A percentile compares a stretch with the other conserved stretches of the same genome.
Conservation (phyloP, 208 protist species). For the Sergeia podlipaevii region DNA sequence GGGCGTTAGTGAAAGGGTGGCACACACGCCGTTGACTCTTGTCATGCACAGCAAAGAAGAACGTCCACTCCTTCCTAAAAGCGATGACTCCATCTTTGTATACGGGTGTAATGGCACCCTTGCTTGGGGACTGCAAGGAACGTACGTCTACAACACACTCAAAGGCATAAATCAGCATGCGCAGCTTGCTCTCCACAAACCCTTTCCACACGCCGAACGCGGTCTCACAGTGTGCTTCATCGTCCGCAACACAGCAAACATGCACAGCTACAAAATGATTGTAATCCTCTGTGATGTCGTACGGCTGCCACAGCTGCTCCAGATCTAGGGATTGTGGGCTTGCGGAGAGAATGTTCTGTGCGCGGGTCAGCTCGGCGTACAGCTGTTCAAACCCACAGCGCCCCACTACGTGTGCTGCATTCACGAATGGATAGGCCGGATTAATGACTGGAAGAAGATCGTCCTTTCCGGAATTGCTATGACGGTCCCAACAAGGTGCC, state of each 20-base stretch:
- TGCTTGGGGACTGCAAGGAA: slow-evolving; percentile 30
- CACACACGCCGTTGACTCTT: no score
- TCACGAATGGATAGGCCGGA: slow-evolving; percentile 96
- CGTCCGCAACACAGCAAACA: slow-evolving; percentile 24
- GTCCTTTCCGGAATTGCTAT: slow-evolving; percentile 20
- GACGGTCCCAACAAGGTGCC: slow-evolving; percentile 47
- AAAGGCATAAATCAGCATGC: slow-evolving; percentile 69
- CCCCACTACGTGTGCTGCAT: slow-evolving; percentile 91
- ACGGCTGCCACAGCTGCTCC: slow-evolving; percentile 45
- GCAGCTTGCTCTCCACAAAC: slow-evolving; percentile 71
- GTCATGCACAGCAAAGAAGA: not conserved
- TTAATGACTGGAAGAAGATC: slow-evolving; percentile 97
- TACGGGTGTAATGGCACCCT: not conserved
- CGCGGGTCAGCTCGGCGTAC: slow-evolving; percentile 55
- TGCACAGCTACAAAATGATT: slow-evolving; percentile 49
- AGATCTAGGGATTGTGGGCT: slow-evolving; percentile 6
- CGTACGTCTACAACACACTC: slow-evolving; percentile 67
- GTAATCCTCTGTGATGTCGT: slow-evolving; percentile 36
- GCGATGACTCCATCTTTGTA: not conserved
- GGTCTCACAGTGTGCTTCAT: slow-evolving; percentile 16
- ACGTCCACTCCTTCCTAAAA: not conserved
- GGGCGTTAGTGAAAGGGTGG: no score
- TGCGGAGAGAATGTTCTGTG: slow-evolving; percentile 25
- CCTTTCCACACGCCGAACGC: slow-evolving; percentile 56
- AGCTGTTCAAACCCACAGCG: slow-evolving; percentile 62